These are phyloP conservation scores for Austropuccinia psidii DNA, from an alignment of 1,284 basidiomycete species.

Conservation along the genomic window DNA sequence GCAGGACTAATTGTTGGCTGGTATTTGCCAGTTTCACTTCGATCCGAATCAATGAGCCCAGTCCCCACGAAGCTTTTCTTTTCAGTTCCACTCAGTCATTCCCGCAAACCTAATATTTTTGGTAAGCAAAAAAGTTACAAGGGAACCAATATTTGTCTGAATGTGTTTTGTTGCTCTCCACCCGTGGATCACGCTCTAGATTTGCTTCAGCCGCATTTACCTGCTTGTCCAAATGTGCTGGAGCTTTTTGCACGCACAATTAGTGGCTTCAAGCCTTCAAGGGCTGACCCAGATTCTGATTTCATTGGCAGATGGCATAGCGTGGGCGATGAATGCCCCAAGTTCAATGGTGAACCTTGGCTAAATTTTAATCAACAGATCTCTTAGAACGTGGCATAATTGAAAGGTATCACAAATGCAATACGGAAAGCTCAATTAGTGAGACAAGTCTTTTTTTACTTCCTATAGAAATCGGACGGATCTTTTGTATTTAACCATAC, in stretches of 20 bases:
- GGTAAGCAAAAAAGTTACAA: neutral
- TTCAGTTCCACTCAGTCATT: conserved; percentile 31
- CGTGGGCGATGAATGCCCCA: conserved; percentile 29
- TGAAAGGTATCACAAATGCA: no score
- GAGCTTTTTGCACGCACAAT: conserved; percentile 33
- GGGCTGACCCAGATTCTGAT: neutral
- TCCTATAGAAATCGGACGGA: no score
- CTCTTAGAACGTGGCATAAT: neutral
- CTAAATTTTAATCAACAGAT: neutral
- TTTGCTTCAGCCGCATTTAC: conserved; percentile 22
- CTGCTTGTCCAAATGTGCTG: conserved; percentile 16
- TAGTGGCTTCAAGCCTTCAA: neutral
- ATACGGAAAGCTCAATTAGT: no score
- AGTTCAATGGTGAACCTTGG: conserved; percentile 30
- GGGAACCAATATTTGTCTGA: neutral
- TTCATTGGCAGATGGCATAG: conserved; percentile 10
- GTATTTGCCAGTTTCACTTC: conserved; percentile 23
- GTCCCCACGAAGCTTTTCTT: conserved; percentile 10
- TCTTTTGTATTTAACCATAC: no score
- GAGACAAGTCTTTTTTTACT: no score
- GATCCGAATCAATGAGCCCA: neutral
- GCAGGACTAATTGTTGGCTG: conserved; percentile 29
- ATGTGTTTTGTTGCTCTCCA: neutral
- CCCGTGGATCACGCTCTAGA: neutral
- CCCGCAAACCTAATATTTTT: conserved; percentile 33